Evolutionary conservation across 2,329 filamentous ascomycete genomes (phyloP), one percentile per base, ranked within the genome.

Genomic region (Venturia carpophila): DNA sequence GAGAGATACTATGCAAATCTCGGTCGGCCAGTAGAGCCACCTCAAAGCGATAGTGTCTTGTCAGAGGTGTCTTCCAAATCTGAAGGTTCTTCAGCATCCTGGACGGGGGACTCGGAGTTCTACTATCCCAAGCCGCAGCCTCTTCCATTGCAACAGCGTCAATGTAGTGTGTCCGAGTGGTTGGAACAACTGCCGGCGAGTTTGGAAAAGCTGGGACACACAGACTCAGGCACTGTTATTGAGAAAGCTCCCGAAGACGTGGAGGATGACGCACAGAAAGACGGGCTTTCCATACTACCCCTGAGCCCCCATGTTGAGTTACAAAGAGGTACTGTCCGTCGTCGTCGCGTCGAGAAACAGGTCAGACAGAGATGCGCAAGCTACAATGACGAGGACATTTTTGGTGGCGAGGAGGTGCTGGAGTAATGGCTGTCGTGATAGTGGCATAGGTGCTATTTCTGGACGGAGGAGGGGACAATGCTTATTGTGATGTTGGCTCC

Each of bases 51-150:
- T 19, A 52, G 30, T 10, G 41, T 21, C 37, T 10, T 34, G 7
- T 24, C 45, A 37, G 39, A 42, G 24, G 61, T 17, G 3, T 47
- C 42, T 7, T 47, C 42, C n/a, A 15, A 64, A 34, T 19, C 58
- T 24, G 49, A 58, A 21, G 37, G 43, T 37, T 42, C 47, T 15
- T 64, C 63, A 10, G 63, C 63, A 30, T 56, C 47, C 21, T 65
- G 64, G 64, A 65, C 64, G 19, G 64, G 64, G 34, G 64, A 65
- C 15, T 43, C 37, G 2, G 37, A 61, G 27, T 65, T 65, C 55
- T 64, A 56, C 63, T 37, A 58, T 24, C 39, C 64, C 45, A 42
- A 42, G 34, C 39, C 34, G 13, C 47, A 60, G 19, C 47, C 37
- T 39, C 27, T 61, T 13, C 55, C 52, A 21, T 19, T 13, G 10